phyloP scores from a whole-genome alignment of 2,329 filamentous ascomycete species.

The Diaporthe longicolla region DNA sequence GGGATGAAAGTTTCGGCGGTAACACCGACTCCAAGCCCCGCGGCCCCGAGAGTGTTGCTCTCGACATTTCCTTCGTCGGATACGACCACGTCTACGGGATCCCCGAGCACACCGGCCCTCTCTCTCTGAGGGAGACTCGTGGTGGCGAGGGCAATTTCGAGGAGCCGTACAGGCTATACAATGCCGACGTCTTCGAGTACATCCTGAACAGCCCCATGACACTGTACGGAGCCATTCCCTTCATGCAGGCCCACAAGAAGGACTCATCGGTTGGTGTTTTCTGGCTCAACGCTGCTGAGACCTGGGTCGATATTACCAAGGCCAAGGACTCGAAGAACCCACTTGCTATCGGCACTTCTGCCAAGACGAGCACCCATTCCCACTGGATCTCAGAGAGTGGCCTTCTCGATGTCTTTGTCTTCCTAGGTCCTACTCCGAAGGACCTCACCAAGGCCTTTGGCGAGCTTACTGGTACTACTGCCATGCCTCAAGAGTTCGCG shows the following conservation, averaged over 20 bases:
- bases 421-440: slow-evolving; percentile 88
- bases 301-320: slow-evolving; percentile 96
- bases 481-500: slow-evolving; percentile 91
- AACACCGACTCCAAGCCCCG: slow-evolving; percentile 96
- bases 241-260: slow-evolving; percentile 97
- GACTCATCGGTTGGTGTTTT: slow-evolving; percentile 95
- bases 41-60: slow-evolving; percentile 89
- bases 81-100: slow-evolving; percentile 96
- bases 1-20: slow-evolving; percentile 96
- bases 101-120: slow-evolving; percentile 88
- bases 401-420: slow-evolving; percentile 91
- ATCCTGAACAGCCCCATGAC: slow-evolving; percentile 98
- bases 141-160: slow-evolving; percentile 87
- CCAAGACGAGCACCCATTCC: slow-evolving; percentile 84
- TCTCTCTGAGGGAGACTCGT: slow-evolving; percentile 91
- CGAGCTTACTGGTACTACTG: slow-evolving; percentile 91
- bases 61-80: slow-evolving; percentile 93
- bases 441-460: slow-evolving; percentile 87
- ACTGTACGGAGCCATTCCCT: slow-evolving; percentile 94
- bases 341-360: slow-evolving; percentile 77
- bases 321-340: slow-evolving; percentile 80
- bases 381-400: slow-evolving; percentile 98
- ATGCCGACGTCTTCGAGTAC: slow-evolving; percentile 98
- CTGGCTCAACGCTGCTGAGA: slow-evolving; percentile 97
- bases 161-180: slow-evolving; percentile 95